Percentiles rank a stretch among this genome's conserved stretches.
Conservation (phyloP, 1,139 yeast species). For the Sugiyamaella paludigena region DNA sequence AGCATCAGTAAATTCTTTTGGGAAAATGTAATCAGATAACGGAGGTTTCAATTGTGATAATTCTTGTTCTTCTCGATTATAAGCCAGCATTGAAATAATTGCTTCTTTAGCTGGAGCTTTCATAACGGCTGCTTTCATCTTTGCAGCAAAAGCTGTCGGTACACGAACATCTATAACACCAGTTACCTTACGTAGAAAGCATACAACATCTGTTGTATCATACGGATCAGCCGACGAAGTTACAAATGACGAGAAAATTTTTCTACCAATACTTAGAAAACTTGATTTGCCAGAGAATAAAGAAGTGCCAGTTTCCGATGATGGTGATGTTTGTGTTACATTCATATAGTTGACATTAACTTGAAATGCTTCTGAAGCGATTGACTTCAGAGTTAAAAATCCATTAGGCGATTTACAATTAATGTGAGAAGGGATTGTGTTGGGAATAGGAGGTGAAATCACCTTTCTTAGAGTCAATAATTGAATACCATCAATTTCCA, state of each 20-base stretch:
- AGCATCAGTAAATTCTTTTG: constrained; percentile 38
- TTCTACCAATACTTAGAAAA: constrained; percentile 36
- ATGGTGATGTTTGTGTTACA: constrained; percentile 33
- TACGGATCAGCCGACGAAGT: constrained; percentile 35
- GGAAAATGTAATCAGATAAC: constrained; percentile 39
- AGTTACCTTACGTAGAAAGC: constrained; percentile 36
- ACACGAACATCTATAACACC: constrained; percentile 36
- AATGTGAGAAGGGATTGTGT: constrained; percentile 32
- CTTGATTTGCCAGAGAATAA: constrained; percentile 8
- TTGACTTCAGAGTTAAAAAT: constrained; percentile 28
- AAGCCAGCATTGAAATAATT: constrained; percentile 36
- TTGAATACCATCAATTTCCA: constrained; percentile 33
- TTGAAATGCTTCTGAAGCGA: constrained; percentile 34
- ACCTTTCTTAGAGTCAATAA: constrained; percentile 34
- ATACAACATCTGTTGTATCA: constrained; percentile 34
- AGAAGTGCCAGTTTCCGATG: background rate
- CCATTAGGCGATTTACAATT: constrained; percentile 31
- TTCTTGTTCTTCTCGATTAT: constrained; percentile 32
- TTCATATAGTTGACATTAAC: constrained; percentile 39
- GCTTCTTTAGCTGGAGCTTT: constrained; percentile 43
- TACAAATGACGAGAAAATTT: constrained; percentile 34
- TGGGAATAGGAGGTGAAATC: constrained; percentile 25
- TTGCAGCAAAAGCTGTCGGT: constrained; percentile 33
- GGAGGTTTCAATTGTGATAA: constrained; percentile 37
- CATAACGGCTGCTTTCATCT: constrained; percentile 42